Base-by-base conservation (phyloP, 2,329 filamentous ascomycete genomes). In the Aspergillus sp. region DNA sequence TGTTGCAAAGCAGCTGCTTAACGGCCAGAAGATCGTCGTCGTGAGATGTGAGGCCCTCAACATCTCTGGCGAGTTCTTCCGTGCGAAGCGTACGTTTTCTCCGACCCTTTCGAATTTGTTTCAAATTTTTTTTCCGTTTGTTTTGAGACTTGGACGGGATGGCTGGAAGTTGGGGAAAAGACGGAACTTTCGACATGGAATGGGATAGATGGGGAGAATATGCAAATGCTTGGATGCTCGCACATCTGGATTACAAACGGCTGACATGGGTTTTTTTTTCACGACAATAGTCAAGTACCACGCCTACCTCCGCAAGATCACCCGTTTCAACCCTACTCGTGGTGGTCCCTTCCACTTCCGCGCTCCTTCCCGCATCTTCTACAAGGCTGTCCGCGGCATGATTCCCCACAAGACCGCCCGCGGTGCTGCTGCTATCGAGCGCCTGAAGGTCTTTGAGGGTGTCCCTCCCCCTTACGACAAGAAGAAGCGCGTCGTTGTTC, bases 61-160 rank as follows among this genome's bases (percentile, higher is more conserved):
- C 89, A 99, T 99, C 87, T 99, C 95, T 72, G 95, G 95, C 84
- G 95, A 98, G 86, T 99, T 99, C 91, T 99, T 99, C 90, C 92
- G 95, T 82, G 89, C 93, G 73, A 99, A 99, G 90, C 90, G 95
- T 99, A 96, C 82, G 93, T 96, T 76, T 66, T 66, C 68, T 67
- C 63, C 65, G 62, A 65, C 27, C 61, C 56, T 41, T 9, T 48
- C 65, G 67, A 52, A 49, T 61, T 59, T 61, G 46, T 24, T 48
- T 46, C n/a, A 52, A 35, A 49, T 55, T 52, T 41, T 50, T 56
- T 58, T 55, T 52, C 62, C 14, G 51, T 60, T 59, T 48, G 56
- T 53, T 46, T 33, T 39, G 43, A 37, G 21, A 43, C 12, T 56
- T 52, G 19, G 60, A 23, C 12, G 21, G 11, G 43, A 31, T n/a